A percentile compares a stretch with the other conserved stretches of the same genome.
Conservation (phyloP, 805 yeast genomes). For the Yamadazyma takamatsuzukensis region DNA sequence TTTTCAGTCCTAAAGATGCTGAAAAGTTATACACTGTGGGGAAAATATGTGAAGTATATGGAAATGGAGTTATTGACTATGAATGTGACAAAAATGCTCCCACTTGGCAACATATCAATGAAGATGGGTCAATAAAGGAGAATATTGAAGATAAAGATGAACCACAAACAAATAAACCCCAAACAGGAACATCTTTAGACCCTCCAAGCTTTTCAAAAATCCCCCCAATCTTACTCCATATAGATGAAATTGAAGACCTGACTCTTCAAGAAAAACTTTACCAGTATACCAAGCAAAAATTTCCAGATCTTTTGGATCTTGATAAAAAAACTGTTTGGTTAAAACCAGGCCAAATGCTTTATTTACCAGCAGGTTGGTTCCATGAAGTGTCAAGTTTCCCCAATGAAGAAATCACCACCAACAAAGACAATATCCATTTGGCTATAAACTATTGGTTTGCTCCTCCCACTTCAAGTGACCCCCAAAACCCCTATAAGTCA, state of each 20-base stretch:
- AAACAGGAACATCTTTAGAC: constrained; percentile 13
- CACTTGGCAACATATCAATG: constrained; percentile 57
- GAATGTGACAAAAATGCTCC: constrained; percentile 51
- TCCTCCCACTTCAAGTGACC: constrained; percentile 48
- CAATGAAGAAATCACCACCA: constrained; percentile 11
- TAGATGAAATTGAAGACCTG: constrained; percentile 34
- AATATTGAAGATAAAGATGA: constrained; percentile 21
- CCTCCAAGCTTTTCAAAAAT: constrained; percentile 69
- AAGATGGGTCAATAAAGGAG: constrained; percentile 57
- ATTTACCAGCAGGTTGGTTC: constrained; percentile 77
- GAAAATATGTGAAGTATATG: constrained; percentile 44
- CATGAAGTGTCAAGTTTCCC: constrained; percentile 75
- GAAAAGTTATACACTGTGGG: constrained; percentile 62
- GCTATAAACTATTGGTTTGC: constrained; percentile 76
- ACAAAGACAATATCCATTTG: constrained; percentile 39
- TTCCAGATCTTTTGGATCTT: constrained; percentile 47
- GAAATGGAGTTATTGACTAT: constrained; percentile 70
- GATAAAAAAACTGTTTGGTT: constrained; percentile 45
- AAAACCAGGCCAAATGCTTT: constrained; percentile 63
- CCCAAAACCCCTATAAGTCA: constrained; percentile 41
- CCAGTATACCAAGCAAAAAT: constrained; percentile 36
- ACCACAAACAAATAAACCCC: constrained; percentile 10
- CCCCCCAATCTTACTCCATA: constrained; percentile 61
- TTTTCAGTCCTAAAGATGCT: constrained; percentile 64
- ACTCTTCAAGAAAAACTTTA: constrained; percentile 21